phyloP scores from a whole-genome alignment of 2,329 filamentous ascomycete genomes.

The Akanthomyces uredinophilus region DNA sequence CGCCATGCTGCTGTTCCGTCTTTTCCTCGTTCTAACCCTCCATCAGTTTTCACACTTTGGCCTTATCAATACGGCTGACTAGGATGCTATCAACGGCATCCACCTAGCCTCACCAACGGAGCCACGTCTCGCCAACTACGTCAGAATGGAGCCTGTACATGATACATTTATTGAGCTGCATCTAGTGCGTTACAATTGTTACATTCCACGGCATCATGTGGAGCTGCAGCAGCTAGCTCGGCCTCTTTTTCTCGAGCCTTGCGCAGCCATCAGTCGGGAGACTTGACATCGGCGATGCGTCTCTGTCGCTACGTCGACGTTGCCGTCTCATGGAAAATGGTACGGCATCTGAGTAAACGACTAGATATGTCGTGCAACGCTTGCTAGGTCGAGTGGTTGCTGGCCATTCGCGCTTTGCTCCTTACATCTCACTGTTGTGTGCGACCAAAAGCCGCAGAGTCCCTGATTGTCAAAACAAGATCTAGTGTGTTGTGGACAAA shows the following conservation, averaged over 20 bases:
- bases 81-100: slow-evolving; percentile 13
- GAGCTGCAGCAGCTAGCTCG: not conserved
- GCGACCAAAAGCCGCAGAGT: not conserved
- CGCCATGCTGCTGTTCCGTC: not conserved
- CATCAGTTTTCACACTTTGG: not conserved
- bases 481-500: not conserved
- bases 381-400: not conserved
- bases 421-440: not conserved
- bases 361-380: not conserved
- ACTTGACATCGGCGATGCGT: not conserved
- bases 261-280: not conserved
- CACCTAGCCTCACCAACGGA: slow-evolving; percentile 12
- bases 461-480: not conserved
- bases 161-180: not conserved
- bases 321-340: not conserved
- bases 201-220: slow-evolving; percentile 5
- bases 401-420: not conserved
- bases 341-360: not conserved
- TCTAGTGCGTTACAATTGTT: slow-evolving; percentile 2
- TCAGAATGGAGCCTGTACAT: slow-evolving; percentile 8
- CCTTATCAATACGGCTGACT: slow-evolving; percentile 10
- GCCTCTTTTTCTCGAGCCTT: not conserved
- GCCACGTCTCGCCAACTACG: slow-evolving; percentile 8
- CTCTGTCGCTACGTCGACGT: not conserved
- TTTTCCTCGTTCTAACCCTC: slow-evolving; percentile 10